Evolutionary conservation across 192 early-diverging fungal genomes (phyloP), one percentile per base, ranked within the genome.

Genomic region (Mortierella hygrophila): DNA sequence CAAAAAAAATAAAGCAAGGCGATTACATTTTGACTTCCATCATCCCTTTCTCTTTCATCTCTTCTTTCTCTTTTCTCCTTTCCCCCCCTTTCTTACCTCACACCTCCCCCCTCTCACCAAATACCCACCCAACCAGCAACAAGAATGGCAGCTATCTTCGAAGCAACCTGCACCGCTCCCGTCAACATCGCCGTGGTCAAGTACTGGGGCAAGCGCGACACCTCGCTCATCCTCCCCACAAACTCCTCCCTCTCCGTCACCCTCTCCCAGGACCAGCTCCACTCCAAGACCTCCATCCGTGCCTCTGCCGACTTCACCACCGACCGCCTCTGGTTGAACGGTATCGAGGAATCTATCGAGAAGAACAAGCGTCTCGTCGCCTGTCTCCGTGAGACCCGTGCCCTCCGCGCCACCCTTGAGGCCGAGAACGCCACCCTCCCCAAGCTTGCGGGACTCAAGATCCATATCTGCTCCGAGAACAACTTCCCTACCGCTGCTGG

Each of bases 401-500:
- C 87, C 21, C 86, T 96, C 60, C 96, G 98, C 68, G 79, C 83
- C n/a, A 88, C 88, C n/a, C 78, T 96, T 76, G 96, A 98, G 82
- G 83, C 91, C 18, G 29, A 77, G 15, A 89, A 91, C 71, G 38
- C 79, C 4, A 41, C 88, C 9, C 75, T 94, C 38, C 89, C 90
- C 32, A 82, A 85, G 41, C 86, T 99, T 49, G 93, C 97, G 0
- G 76, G 79, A 42, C 94, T 92, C 84, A 72, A 88, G n/a, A 85
- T 99, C 71, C 97, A 97, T 79, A 93, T 99, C 60, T 95, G 94
- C 84, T 99, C 98, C n/a, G 96, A 95, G 78, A 99, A 99, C 94
- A 99, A 99, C 91, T 99, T 99, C 90, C 99, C 99, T 26, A 99
- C 99, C 9, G 99, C 99, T 35, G 99, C 99, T 1, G 99, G 99